Conservation (phyloP, 2,329 filamentous ascomycete species). For the Exophiala spinifera region DNA sequence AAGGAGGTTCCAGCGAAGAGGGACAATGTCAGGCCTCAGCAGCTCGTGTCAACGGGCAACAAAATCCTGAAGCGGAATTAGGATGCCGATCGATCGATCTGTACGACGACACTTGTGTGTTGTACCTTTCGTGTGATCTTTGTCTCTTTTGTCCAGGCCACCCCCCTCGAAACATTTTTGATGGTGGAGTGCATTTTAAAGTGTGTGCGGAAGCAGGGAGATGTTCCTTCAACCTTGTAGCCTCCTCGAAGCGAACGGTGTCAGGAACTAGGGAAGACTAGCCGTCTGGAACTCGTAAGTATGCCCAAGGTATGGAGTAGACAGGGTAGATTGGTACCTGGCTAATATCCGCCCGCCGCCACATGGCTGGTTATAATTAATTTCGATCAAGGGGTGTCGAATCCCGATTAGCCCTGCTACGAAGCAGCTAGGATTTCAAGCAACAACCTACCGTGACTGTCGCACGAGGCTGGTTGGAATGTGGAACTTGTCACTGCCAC, state of each 20-base stretch:
- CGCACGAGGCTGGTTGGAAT: background rate
- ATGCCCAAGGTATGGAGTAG: no score
- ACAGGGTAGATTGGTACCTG: background rate
- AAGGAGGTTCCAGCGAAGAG: background rate
- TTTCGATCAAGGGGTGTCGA: conserved; percentile 6
- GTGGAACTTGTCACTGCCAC: conserved; percentile 11
- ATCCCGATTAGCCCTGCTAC: background rate
- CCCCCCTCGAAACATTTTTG: background rate
- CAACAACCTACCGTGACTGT: conserved; percentile 1
- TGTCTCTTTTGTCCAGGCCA: background rate
- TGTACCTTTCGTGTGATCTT: no score
- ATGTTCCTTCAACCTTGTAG: background rate
- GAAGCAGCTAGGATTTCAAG: conserved; percentile 8
- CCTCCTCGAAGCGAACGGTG: background rate
- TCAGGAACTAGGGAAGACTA: background rate
- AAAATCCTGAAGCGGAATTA: background rate
- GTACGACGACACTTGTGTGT: no score
- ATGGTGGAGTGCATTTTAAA: background rate
- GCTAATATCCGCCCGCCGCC: conserved; percentile 5
- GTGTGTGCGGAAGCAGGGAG: background rate
- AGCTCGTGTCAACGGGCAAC: background rate
- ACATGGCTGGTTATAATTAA: conserved; percentile 14
- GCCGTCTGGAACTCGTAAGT: background rate
- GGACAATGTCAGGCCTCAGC: background rate
- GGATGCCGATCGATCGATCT: no score